Evolutionary conservation across 495 filamentous ascomycete genomes (phyloP), one percentile per base, ranked within the genome.

Genomic region (Penicillium ochrochloron): DNA sequence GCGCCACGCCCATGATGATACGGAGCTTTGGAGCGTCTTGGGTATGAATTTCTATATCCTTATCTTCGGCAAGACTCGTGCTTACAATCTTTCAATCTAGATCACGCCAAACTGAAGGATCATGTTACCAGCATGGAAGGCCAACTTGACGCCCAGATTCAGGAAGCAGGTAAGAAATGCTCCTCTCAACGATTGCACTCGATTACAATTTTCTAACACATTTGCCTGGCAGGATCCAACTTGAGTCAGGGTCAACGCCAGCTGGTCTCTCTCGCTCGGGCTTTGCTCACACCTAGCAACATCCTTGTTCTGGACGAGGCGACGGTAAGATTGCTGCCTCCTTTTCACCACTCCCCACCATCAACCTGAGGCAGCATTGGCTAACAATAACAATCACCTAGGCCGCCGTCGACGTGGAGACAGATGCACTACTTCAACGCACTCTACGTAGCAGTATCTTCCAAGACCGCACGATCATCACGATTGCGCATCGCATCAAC

Each of bases 251-350:
- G 83, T 21, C 83, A 99, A 75, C 89, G 95, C 60, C 95, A 98
- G 77, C 87, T 99, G 62, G 84, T 98, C 42, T 96, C 92, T 52
- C 84, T 99, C 56, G 96, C 96, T 12, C 90, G 96, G 58, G 96
- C 96, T 21, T 86, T 99, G 69, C 83, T 99, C 29, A 93, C 95
- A 6, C 94, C 95, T 25, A 97, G 92, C 74, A 97, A 97, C 75
- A 97, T 99, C 70, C 85, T 99, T 60, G 93, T 99, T 0, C 85
- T 98, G 42, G 95, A 99, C 74, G 96, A 99, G 82, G 96, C 96
- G 63, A 99, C 96, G 44, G 86, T 86, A 75, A 73, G 75, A 63
- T 41, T 27, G 42, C 42, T 46, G 23, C 56, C 39, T 25, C 12
- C 23, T 58, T 44, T 44, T 19, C 35, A n/a, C 11, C 17, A 10